phyloP scores from a whole-genome alignment of 2,329 filamentous ascomycete species.

The Colletotrichum gloeosporioides region DNA sequence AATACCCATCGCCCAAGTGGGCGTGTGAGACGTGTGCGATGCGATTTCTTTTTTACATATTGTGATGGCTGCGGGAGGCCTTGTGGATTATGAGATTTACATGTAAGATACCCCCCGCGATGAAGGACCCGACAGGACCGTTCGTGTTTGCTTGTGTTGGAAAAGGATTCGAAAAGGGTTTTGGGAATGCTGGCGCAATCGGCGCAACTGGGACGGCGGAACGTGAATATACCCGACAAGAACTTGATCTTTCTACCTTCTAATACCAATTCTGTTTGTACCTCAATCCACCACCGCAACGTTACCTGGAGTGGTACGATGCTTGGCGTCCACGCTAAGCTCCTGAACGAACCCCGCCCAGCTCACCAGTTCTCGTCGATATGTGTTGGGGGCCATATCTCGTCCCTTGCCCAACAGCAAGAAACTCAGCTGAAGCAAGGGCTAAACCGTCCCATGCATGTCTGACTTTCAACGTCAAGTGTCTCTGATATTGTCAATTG shows the following conservation, averaged over 20 bases:
- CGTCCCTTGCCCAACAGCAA: not conserved
- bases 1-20: not conserved
- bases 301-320: not conserved
- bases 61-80: not conserved
- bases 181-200: not conserved
- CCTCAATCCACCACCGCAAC: not conserved
- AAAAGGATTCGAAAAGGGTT: not conserved
- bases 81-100: not conserved
- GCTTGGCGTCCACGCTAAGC: not conserved
- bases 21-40: not conserved
- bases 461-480: not conserved
- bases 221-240: constrained; percentile 11
- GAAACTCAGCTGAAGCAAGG: not conserved
- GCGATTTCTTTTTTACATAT: not conserved
- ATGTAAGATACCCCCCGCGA: not conserved
- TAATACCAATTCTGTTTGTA: not conserved
- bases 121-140: not conserved
- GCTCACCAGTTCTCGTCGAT: not conserved
- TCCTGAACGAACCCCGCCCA: not conserved
- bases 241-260: not conserved
- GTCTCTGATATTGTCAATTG: not conserved
- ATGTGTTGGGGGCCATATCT: not conserved
- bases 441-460: not conserved
- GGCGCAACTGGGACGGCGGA: not conserved
- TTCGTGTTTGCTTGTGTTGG: not conserved